Evolutionary conservation across 495 filamentous ascomycete species (phyloP).

Genomic region (Hyaloscypha hepaticicola): DNA sequence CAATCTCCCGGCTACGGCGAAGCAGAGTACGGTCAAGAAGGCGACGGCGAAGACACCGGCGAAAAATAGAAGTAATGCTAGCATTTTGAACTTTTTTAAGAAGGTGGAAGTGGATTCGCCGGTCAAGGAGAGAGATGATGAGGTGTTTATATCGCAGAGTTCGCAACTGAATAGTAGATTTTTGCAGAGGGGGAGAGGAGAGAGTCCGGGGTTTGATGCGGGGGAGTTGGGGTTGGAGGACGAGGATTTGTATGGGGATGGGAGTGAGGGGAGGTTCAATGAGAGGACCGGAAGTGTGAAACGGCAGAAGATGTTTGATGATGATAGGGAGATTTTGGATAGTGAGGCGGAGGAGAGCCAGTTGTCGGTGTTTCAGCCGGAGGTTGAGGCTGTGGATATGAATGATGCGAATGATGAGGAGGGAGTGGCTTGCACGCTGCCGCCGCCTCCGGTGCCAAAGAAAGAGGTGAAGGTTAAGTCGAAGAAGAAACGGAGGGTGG

Average conservation of each 20-base stretch:
- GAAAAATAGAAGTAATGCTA: constrained; percentile 59
- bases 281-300: constrained; percentile 47
- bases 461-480: constrained; percentile 42
- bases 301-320: constrained; percentile 36
- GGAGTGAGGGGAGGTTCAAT: constrained; percentile 49
- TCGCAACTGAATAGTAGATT: neutral
- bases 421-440: constrained; percentile 15
- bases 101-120: constrained; percentile 60
- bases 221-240: constrained; percentile 35
- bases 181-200: neutral
- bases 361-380: neutral
- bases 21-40: constrained; percentile 23
- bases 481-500: constrained; percentile 40
- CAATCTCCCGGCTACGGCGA: constrained; percentile 14
- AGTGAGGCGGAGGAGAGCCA: neutral
- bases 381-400: neutral
- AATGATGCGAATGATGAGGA: neutral
- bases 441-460: neutral
- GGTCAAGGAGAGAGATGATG: constrained; percentile 38
- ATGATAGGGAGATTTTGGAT: neutral
- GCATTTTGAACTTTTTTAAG: constrained; percentile 81
- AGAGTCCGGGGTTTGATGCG: neutral
- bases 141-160: constrained; percentile 34
- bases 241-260: constrained; percentile 44
- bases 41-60: constrained; percentile 14